Evolutionary conservation across 2,329 filamentous ascomycete genomes (phyloP).

Genomic region (Helicocarpus griseus): DNA sequence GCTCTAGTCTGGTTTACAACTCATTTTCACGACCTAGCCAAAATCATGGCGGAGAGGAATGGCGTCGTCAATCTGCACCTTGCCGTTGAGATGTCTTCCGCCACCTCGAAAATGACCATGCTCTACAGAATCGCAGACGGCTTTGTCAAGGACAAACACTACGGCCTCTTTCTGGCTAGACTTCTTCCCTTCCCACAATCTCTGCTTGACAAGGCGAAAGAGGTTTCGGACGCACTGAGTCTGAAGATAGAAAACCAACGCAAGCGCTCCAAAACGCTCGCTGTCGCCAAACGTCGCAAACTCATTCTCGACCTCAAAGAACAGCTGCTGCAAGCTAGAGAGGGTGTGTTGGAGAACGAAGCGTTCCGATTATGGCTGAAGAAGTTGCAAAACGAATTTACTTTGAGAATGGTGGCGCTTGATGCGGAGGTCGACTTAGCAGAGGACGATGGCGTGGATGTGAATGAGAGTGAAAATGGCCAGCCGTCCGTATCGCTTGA

Average conservation of each 20-base stretch:
- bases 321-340: slow-evolving; percentile 57
- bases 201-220: slow-evolving; percentile 59
- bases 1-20: slow-evolving; percentile 88
- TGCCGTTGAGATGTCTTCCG: slow-evolving; percentile 53
- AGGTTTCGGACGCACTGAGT: slow-evolving; percentile 54
- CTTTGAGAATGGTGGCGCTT: slow-evolving; percentile 58
- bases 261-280: slow-evolving; percentile 48
- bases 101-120: slow-evolving; percentile 65
- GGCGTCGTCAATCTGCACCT: slow-evolving; percentile 81
- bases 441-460: slow-evolving; percentile 2
- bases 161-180: slow-evolving; percentile 73
- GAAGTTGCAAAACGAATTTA: slow-evolving; percentile 65
- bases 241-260: slow-evolving; percentile 48
- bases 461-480: background rate
- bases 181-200: slow-evolving; percentile 60
- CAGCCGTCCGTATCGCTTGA: slow-evolving; percentile 1
- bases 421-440: slow-evolving; percentile 17
- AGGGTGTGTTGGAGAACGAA: slow-evolving; percentile 55
- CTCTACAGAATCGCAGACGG: slow-evolving; percentile 74
- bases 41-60: slow-evolving; percentile 61
- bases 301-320: slow-evolving; percentile 65
- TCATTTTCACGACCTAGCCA: slow-evolving; percentile 76
- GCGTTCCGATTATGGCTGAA: slow-evolving; percentile 55
- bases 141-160: slow-evolving; percentile 59
- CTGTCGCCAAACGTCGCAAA: slow-evolving; percentile 56